Conservation (phyloP, 768 basidiomycete genomes). For the Cystobasidium tubakii region DNA sequence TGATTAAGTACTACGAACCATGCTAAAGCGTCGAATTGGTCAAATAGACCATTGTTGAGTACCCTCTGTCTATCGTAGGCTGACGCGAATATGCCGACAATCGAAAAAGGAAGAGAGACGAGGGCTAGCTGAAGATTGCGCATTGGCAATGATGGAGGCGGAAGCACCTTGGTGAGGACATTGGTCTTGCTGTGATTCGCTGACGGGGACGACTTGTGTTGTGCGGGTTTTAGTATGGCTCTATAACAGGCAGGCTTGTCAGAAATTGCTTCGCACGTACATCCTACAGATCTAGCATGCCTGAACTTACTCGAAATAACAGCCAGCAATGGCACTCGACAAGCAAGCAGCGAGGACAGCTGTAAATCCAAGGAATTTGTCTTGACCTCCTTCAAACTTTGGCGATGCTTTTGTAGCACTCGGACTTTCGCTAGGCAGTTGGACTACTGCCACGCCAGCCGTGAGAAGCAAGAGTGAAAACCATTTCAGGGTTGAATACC, state of each 20-base stretch:
- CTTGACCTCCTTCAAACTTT: slow-evolving; percentile 41
- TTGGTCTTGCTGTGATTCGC: background rate
- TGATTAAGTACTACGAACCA: slow-evolving; percentile 45
- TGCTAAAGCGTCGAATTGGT: slow-evolving; percentile 38
- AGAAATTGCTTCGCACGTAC: too few species aligned
- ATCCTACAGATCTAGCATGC: too few species aligned
- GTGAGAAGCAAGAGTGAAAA: slow-evolving; percentile 75
- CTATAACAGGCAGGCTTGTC: background rate
- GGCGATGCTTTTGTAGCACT: slow-evolving; percentile 37
- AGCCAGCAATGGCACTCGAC: slow-evolving; percentile 88
- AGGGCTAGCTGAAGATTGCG: slow-evolving; percentile 45
- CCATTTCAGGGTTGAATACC: slow-evolving; percentile 69
- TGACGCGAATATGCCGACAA: slow-evolving; percentile 35
- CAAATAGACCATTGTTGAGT: background rate
- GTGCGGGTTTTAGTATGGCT: slow-evolving; percentile 19
- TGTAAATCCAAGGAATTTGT: slow-evolving; percentile 72
- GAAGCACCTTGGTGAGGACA: background rate
- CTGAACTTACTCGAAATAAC: slow-evolving; percentile 98
- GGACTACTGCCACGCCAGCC: slow-evolving; percentile 57
- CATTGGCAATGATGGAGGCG: slow-evolving; percentile 17
- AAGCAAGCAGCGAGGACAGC: slow-evolving; percentile 85
- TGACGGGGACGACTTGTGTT: background rate
- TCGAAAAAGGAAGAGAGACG: slow-evolving; percentile 42
- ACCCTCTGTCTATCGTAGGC: slow-evolving; percentile 4
- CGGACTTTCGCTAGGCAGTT: slow-evolving; percentile 60